Base-by-base conservation (phyloP, 192 early-diverging fungal genomes). In the Rhizoclosmatium globosum region DNA sequence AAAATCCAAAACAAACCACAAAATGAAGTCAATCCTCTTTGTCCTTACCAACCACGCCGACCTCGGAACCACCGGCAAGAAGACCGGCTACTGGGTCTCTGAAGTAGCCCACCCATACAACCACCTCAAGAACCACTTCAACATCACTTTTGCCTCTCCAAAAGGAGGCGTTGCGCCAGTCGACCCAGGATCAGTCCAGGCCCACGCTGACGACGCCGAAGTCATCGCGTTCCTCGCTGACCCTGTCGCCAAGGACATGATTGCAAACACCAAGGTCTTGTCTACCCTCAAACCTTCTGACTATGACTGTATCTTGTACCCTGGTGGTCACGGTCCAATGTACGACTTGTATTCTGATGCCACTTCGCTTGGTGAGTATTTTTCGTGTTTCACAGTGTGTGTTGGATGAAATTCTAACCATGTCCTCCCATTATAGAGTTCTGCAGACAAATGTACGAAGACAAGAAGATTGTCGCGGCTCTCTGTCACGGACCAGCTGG, bases 401-500 rank as follows among this genome's bases (percentile, higher is more conserved):
- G 4, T 57, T 57, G 3, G 2, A 64, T 43, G 19, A 3, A 21
- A 7, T 53, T 39, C 47, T 43, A 23, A 48, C 23, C 2, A 2
- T 39, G 39, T n/a, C 0, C 9, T 57, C 43, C 2, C n/a, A 0
- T 31, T 43, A 19, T 17, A 58, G 50, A 42, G 13, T 57, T 88
- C 68, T 79, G 80, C n/a, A 79, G 78, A 9, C 70, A 64, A 43
- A 78, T 88, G 1, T 91, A 85, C 48, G 89, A 91, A 57, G 60
- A 78, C 7, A 83, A 83, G n/a, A 83, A 84, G 47, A 79, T 90
- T 46, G 85, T 90, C 4, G 82, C 75, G 21, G 87, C 83, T 38
- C 50, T 91, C 46, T 92, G 91, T 73, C 91, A 92, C 60, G 94
- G 92, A 2, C 89, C 91, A 2, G 93, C 93, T 45, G 92, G 88